Evolutionary conservation across 257 asterid genomes (phyloP).

Genomic region (Solanum lycopersicoides): DNA sequence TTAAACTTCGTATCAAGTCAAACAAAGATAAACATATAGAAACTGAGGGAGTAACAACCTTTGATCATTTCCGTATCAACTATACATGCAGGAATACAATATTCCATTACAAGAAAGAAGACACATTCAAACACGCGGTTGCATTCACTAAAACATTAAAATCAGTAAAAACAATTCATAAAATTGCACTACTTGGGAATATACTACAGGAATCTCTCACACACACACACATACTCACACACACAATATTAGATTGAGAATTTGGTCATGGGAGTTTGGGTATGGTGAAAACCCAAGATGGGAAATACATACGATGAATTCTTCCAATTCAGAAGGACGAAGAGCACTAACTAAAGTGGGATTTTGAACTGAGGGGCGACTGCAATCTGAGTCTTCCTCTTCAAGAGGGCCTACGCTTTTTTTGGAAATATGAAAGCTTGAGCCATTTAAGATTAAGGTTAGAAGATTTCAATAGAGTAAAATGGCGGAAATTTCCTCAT

Average conservation of each 20-base stretch:
- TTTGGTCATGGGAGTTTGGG: not conserved
- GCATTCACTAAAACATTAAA: not conserved
- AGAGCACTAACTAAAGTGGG: no score
- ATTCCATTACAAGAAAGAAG: not conserved
- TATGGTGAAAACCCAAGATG: not conserved
- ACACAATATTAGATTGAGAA: not conserved
- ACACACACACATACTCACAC: not conserved
- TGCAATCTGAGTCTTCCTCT: constrained; percentile 26
- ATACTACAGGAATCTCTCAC: not conserved
- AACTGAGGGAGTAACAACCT: not conserved
- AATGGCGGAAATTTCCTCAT: not conserved
- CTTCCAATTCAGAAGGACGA: constrained; percentile 52
- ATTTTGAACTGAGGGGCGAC: no score
- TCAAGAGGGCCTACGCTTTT: constrained; percentile 39
- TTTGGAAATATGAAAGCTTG: constrained; percentile 60
- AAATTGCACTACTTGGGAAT: not conserved
- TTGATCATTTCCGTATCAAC: not conserved
- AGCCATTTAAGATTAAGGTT: constrained; percentile 26
- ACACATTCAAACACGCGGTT: not conserved
- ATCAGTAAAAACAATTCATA: not conserved
- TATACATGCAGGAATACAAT: not conserved
- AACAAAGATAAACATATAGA: no score
- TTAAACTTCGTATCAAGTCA: not conserved
- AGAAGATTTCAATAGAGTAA: not conserved
- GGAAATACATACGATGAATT: constrained; percentile 60